These are phyloP conservation scores for Penicillium corylophilum DNA, from an alignment of 2,329 filamentous ascomycete genomes.

Conservation along the genomic window DNA sequence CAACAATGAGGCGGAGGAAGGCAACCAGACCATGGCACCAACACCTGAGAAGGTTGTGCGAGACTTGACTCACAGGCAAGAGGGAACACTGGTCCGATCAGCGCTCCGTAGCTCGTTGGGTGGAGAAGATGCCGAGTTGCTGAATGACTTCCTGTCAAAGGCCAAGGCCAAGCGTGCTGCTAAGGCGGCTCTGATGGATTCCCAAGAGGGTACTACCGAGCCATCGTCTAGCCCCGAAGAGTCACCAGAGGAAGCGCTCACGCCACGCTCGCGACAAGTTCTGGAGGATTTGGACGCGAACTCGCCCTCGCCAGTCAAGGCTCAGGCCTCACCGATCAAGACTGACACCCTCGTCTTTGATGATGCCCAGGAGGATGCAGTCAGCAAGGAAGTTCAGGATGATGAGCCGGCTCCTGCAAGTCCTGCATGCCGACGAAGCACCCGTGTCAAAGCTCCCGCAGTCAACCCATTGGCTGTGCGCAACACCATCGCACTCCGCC, in stretches of 20 bases:
- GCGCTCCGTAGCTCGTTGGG: slow-evolving; percentile 39
- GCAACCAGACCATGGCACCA: slow-evolving; percentile 2
- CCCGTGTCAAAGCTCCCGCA: slow-evolving; percentile 31
- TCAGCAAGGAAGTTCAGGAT: slow-evolving; percentile 18
- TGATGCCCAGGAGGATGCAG: slow-evolving; percentile 11
- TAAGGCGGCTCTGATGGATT: slow-evolving; percentile 27
- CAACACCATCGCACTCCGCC: slow-evolving; percentile 43
- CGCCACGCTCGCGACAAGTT: slow-evolving; percentile 34
- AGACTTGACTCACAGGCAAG: slow-evolving; percentile 31
- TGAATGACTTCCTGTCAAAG: slow-evolving; percentile 42
- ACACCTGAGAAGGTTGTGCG: slow-evolving; percentile 20
- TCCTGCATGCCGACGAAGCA: slow-evolving; percentile 37
- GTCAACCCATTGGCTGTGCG: slow-evolving; percentile 29
- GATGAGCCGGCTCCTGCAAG: slow-evolving; percentile 24
- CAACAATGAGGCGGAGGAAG: slow-evolving; percentile 1
- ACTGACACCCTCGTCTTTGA: slow-evolving; percentile 9
- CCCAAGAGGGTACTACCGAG: slow-evolving; percentile 18
- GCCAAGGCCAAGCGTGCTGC: slow-evolving; percentile 43
- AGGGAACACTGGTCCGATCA: slow-evolving; percentile 36
- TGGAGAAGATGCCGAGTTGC: slow-evolving; percentile 40
- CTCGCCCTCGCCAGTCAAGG: slow-evolving; percentile 39
- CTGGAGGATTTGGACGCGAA: slow-evolving; percentile 40
- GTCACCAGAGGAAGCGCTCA: slow-evolving; percentile 25
- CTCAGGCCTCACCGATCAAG: slow-evolving; percentile 31
- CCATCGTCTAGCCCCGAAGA: slow-evolving; percentile 14